Evolutionary conservation across 257 asterid species (phyloP), one percentile per base, ranked within the genome.

Genomic region (Lycium barbarum): DNA sequence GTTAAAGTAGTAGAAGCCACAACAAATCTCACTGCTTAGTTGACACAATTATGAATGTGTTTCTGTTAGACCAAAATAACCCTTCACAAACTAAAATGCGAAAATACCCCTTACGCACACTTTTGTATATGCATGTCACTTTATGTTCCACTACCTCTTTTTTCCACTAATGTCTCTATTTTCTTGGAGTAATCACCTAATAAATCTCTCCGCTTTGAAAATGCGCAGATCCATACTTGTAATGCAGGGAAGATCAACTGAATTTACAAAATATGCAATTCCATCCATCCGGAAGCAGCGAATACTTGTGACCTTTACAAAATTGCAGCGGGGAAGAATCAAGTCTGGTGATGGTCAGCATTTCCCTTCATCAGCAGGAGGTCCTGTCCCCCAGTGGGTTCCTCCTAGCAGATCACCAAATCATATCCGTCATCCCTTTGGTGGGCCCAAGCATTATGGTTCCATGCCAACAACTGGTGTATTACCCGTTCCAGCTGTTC

Each of bases 201-300:
- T 70, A 49, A 51, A 26, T 26, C 82, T 63, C 85, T 74, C 79
- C 33, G 9, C 72, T 55, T 53, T 55, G 57, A 68, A 84, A 81
- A 68, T 86, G 76, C 33, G 68, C 92, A 95, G 99, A 85, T 93
- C 97, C 26, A 18, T 91, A 89, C 94, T 94, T 74, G 87, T 88
- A 38, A 84, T 95, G 92, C 93, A 94, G 90, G 99, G 99, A 86
- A 90, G 86, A 84, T 92, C 97, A 5, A 66, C 96, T 20, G 96
- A 93, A 86, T 90, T 88, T 51, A 83, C 93, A 68, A 89, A 88
- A 63, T 97, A 94, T 15, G 97, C 99, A 2, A 85, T 95, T 76
- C 92, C 97, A n/a, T 88, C 95, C 43, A 26, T 47, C 38, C 83
- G 86, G 74, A 95, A 90, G 84, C 95, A 91, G 91, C 95, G 99